A percentile compares a stretch with the other conserved stretches of the same genome.
Evolutionary conservation across 2,329 filamentous ascomycete species (phyloP).

Genomic region (Pseudofabraea citricarpa): DNA sequence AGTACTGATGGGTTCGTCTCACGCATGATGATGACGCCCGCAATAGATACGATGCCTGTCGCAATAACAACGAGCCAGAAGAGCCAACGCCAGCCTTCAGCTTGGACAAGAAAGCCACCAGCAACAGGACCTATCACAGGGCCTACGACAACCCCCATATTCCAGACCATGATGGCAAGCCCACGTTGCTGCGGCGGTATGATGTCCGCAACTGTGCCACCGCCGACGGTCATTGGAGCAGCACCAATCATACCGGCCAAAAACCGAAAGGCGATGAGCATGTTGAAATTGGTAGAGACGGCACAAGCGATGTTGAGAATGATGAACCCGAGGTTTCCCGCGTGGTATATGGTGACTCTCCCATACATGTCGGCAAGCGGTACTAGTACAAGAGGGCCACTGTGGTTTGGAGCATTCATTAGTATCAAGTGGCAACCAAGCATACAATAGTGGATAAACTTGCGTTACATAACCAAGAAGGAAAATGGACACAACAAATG

Average conservation of each 20-base stretch:
- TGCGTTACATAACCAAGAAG: slow-evolving; percentile 18
- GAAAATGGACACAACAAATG: slow-evolving; percentile 52
- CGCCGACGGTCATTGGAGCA: slow-evolving; percentile 49
- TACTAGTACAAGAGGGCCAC: slow-evolving; percentile 21
- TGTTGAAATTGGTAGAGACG: slow-evolving; percentile 38
- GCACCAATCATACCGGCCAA: slow-evolving; percentile 48
- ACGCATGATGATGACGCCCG: slow-evolving; percentile 25
- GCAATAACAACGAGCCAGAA: slow-evolving; percentile 31
- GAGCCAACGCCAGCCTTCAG: slow-evolving; percentile 33
- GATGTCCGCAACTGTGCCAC: slow-evolving; percentile 48
- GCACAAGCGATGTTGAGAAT: slow-evolving; percentile 52
- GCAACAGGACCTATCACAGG: slow-evolving; percentile 23
- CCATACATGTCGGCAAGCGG: slow-evolving; percentile 59
- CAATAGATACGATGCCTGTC: slow-evolving; percentile 26
- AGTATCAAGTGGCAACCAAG: too few species aligned
- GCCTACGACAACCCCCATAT: too few species aligned
- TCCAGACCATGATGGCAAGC: slow-evolving; percentile 38
- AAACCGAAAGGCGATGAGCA: slow-evolving; percentile 55
- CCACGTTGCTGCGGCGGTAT: slow-evolving; percentile 43
- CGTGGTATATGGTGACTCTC: slow-evolving; percentile 45
- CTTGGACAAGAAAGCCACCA: slow-evolving; percentile 31
- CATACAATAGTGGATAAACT: too few species aligned
- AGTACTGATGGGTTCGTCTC: slow-evolving; percentile 45
- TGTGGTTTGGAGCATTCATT: too few species aligned
- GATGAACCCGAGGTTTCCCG: slow-evolving; percentile 42